Base-by-base conservation (phyloP, 352 stramenopile genomes). In the Globisporangium spiculum region DNA sequence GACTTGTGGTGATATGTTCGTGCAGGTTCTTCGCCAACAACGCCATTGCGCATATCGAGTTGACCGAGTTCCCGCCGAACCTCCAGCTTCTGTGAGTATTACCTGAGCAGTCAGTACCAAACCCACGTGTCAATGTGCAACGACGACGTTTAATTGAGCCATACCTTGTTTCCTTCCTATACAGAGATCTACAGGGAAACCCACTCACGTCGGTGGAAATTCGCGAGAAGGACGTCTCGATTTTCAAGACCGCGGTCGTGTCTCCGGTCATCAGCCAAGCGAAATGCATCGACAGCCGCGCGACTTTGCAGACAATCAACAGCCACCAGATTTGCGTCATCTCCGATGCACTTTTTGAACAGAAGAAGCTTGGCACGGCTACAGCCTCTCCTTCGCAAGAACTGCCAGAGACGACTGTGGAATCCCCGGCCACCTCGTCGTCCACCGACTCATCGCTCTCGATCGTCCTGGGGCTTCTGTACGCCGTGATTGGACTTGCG, bases 321-420 rank as follows among this genome's bases (percentile, higher is more conserved):
- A 44, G 32, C 18, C 67, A 72, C 24, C 26, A 22, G 7, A 36
- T 72, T 41, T 72, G 67, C 54, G 62, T 72, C 38, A 60, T 72
- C 38, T 65, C 67, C 8, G 67, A 72, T 16, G 26, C 41, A 8
- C 54, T 32, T 16, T 72, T 72, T 48, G 55, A 56, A 8, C 41
- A 69, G 22, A 72, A 72, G 44, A 63, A 44, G 41, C 27, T 24
- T 2, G n/a, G 5, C 22, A 24, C 41, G 6, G 41, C 41, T 22
- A 20, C 44, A 12, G 44, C 16, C 44, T n/a, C 16, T 24, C 18
- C 44, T n/a, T 20, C 18, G 4, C 18, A n/a, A 12, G 18, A 52
- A 52, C 7, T 8, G 0, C 44, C 44, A n/a, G 32, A 66, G n/a
- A 68, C 36, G 0, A 24, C n/a, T 2, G 26, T 60, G 5, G 20